Base-by-base conservation (phyloP, 169 alveolate species). In the Besnoitia besnoiti region DNA sequence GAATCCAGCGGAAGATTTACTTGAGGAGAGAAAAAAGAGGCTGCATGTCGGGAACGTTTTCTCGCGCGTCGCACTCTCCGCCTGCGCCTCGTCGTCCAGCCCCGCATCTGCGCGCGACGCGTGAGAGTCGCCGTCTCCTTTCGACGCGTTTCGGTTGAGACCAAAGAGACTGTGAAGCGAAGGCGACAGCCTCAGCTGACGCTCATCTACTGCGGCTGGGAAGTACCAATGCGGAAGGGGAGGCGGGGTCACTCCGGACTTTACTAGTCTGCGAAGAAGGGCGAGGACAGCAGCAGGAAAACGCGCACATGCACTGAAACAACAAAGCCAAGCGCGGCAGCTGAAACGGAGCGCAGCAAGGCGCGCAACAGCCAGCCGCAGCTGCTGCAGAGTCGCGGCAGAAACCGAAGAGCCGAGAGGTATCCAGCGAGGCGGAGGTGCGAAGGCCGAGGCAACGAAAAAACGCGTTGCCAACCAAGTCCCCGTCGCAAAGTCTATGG, bases 211-310 rank as follows among this genome's bases (percentile, higher is more conserved):
- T 16, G 80, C 19, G 42, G 44, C 39, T 2, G 80, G 80, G 19
- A 67, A 67, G 80, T 67, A 67, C 80, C 80, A 67, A 37, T 67
- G 80, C 7, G 80, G 44, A 37, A 67, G 80, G 24, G 80, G 80
- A 33, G 80, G 80, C 30, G 80, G 39, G 14, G 42, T 35, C 46
- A 67, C 40, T 19, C 80, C 80, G 21, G 46, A 35, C n/a, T 67
- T 67, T 0, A 33, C 47, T 24, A 33, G n/a, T 16, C 80, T 67
- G 80, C n/a, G 30, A 55, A 21, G 33, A 55, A 1, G n/a, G 62
- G 62, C 19, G 80, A 67, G 80, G n/a, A 55, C 19, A 67, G 14
- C 44, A 67, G n/a, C 40, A 35, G 80, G 42, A 16, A 67, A 67
- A n/a, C n/a, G n/a, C n/a, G n/a, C n/a, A n/a, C n/a, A n/a, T n/a